These are phyloP conservation scores for Pterocarpus macrocarpus DNA, from an alignment of 306 rosid species.

Conservation along the genomic window DNA sequence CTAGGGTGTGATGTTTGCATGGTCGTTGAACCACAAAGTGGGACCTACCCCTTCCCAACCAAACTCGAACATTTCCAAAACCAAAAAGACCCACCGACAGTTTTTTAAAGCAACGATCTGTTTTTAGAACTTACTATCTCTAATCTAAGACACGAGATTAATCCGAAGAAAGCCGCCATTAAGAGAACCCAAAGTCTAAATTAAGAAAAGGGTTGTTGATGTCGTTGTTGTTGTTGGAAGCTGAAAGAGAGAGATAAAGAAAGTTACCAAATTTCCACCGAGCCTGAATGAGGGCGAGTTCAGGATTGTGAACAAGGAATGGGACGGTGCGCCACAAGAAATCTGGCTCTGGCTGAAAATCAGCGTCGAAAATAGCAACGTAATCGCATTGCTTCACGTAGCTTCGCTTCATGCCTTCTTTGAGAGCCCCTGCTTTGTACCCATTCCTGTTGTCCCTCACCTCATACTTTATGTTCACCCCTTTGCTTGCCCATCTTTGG, in stretches of 20 bases:
- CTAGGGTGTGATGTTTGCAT: conserved; percentile 36
- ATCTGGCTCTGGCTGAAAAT: conserved; percentile 93
- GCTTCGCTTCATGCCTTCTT: conserved; percentile 86
- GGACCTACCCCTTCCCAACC: conserved; percentile 43
- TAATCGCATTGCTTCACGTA: conserved; percentile 81
- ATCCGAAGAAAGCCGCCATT: conserved; percentile 36
- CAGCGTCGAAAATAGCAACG: conserved; percentile 94
- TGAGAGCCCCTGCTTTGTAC: conserved; percentile 94
- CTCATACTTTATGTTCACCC: conserved; percentile 88
- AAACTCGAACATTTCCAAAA: conserved; percentile 32
- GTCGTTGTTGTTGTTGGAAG: conserved; percentile 1
- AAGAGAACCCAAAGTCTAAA: conserved; percentile 10
- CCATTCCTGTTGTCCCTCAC: conserved; percentile 89
- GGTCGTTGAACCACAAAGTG: conserved; percentile 48
- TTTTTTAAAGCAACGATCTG: conserved; percentile 24
- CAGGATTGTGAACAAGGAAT: conserved; percentile 75
- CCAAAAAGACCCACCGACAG: conserved; percentile 71
- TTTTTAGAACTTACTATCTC: conserved; percentile 18
- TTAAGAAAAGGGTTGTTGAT: conserved; percentile 8
- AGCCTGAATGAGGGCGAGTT: conserved; percentile 81
- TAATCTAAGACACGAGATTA: conserved; percentile 26
- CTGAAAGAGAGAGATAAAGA: neutral
- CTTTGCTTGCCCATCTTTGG: conserved; percentile 96
- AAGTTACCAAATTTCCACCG: conserved; percentile 93
- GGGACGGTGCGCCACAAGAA: conserved; percentile 90